A percentile compares a stretch with the other conserved stretches of the same genome.
phyloP scores from a whole-genome alignment of 176 grass and related monocot genomes.

The Triticum turgidum region DNA sequence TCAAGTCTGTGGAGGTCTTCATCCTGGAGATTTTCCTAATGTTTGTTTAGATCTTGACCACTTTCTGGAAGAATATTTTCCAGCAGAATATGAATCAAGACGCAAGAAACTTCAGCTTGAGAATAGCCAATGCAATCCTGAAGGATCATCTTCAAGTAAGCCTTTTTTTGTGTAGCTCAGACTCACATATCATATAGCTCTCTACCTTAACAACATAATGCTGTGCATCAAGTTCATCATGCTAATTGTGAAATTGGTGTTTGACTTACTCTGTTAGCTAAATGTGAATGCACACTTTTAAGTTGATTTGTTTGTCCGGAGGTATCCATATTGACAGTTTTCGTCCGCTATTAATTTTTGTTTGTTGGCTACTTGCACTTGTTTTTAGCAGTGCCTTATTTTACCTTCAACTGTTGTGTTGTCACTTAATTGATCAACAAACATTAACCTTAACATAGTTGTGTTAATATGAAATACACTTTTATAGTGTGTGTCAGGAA shows the following conservation, averaged over 20 bases:
- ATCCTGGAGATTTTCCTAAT: conserved; percentile 79
- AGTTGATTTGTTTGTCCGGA: conserved; percentile 3
- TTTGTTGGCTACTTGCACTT: not conserved
- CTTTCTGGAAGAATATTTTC: conserved; percentile 86
- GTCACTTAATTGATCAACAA: conserved; percentile 5
- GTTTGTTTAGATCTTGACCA: conserved; percentile 81
- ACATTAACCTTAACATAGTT: not conserved
- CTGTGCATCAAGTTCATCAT: conserved; percentile 1
- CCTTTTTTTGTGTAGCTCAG: conserved; percentile 21
- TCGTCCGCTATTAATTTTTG: not conserved
- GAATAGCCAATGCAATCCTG: conserved; percentile 33
- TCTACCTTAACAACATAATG: conserved; percentile 9
- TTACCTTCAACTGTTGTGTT: not conserved
- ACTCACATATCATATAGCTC: conserved; percentile 1
- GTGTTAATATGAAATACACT: not conserved
- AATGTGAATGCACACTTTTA: not conserved
- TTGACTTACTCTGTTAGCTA: not conserved
- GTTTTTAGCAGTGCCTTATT: not conserved
- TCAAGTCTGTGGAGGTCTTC: conserved; percentile 63
- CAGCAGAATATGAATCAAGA: conserved; percentile 66
- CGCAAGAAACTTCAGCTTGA: conserved; percentile 39
- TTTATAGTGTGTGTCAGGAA: not conserved
- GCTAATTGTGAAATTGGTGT: not conserved
- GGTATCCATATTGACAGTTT: conserved; percentile 8
- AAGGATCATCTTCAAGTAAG: conserved; percentile 61